These are phyloP conservation scores for Vaccinium corymbosum DNA, from an alignment of 148 eudicot genomes.

Conservation along the genomic window DNA sequence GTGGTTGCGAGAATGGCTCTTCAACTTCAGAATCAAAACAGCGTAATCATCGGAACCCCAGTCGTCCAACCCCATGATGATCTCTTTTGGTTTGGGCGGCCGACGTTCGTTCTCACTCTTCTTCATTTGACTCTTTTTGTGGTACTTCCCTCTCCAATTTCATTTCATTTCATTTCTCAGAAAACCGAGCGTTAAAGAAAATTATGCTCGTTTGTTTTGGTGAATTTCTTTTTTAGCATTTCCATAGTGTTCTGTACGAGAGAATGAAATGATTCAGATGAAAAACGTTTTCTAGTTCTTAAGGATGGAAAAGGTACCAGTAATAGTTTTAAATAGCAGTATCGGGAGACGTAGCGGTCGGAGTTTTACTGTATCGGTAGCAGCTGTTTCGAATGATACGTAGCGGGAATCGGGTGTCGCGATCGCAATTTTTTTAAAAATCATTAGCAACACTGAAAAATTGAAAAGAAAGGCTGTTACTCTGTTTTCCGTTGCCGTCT, in stretches of 20 bases:
- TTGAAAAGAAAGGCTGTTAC: too few species aligned
- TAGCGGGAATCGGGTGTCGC: too few species aligned
- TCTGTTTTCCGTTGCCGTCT: too few species aligned
- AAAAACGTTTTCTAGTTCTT: neutral
- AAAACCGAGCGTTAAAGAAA: neutral
- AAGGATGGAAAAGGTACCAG: too few species aligned
- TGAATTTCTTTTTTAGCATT: neutral
- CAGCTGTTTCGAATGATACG: too few species aligned
- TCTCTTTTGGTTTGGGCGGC: constrained; percentile 41
- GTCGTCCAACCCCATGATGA: constrained; percentile 35
- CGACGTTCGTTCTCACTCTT: constrained; percentile 37
- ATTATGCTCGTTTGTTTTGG: neutral
- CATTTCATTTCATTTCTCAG: neutral
- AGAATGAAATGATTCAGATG: neutral
- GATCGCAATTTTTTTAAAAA: too few species aligned
- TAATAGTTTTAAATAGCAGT: too few species aligned
- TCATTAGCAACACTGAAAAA: too few species aligned
- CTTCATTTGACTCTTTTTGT: constrained; percentile 37
- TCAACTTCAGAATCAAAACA: constrained; percentile 27
- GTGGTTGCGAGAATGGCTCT: constrained; percentile 43
- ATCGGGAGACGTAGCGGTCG: too few species aligned
- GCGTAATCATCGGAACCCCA: constrained; percentile 39
- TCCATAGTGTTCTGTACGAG: neutral
- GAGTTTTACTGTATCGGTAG: too few species aligned
- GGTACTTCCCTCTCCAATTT: constrained; percentile 19